phyloP scores from a whole-genome alignment of 2,329 filamentous ascomycete species.

The Didymella arachidicola region DNA sequence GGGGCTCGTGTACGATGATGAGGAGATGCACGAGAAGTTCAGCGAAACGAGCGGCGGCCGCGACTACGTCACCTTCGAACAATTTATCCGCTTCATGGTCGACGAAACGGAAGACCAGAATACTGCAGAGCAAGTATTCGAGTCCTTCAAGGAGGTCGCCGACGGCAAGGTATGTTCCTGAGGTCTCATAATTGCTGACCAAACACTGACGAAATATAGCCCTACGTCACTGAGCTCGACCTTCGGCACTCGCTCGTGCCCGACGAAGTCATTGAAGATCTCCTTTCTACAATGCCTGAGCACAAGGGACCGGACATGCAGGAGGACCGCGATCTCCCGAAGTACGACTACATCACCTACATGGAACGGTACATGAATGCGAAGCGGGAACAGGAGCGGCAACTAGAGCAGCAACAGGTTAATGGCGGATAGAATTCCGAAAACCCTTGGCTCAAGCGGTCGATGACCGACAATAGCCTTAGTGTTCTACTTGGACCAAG shows the following conservation, averaged over 20 bases:
- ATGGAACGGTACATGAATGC: constrained; percentile 76
- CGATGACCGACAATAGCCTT: background rate
- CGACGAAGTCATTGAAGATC: constrained; percentile 94
- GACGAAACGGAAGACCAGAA: constrained; percentile 99
- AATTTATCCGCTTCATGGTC: constrained; percentile 99
- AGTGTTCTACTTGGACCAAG: background rate
- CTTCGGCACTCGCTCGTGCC: constrained; percentile 93
- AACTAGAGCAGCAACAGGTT: constrained; percentile 24
- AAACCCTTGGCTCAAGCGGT: constrained; percentile 18
- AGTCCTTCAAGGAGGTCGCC: constrained; percentile 95
- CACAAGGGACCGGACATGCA: constrained; percentile 87
- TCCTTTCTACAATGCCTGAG: constrained; percentile 83
- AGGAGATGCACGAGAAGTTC: constrained; percentile 98
- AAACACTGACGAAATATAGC: constrained; percentile 54
- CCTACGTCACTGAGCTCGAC: constrained; percentile 98
- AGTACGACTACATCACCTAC: constrained; percentile 96
- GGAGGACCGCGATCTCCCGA: constrained; percentile 81
- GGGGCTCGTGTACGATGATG: constrained; percentile 93
- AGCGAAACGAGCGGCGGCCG: constrained; percentile 80
- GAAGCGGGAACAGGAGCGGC: constrained; percentile 25
- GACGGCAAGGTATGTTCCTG: constrained; percentile 78
- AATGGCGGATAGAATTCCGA: constrained; percentile 34
- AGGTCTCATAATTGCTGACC: background rate
- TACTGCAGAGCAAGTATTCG: constrained; percentile 97
- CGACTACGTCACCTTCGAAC: constrained; percentile 91